Evolutionary conservation across 805 yeast genomes (phyloP).

Genomic region (Candida lessepsii): DNA sequence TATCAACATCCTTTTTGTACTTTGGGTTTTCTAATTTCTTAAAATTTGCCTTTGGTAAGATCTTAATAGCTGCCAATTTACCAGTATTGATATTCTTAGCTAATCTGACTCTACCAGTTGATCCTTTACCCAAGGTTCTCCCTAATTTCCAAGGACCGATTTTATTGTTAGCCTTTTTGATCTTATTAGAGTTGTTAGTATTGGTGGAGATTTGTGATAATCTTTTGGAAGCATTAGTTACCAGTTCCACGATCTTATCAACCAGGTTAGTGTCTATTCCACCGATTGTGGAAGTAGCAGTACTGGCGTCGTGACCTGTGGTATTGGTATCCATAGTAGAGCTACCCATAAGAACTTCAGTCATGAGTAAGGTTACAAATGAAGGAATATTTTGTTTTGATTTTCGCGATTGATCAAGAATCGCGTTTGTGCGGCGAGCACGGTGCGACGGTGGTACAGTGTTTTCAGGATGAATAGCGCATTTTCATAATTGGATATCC

Average conservation of each 20-base stretch:
- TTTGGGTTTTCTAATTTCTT: conserved; percentile 48
- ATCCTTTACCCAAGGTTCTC: conserved; percentile 92
- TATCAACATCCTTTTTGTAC: conserved; percentile 29
- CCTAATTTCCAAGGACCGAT: conserved; percentile 98
- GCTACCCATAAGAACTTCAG: conserved; percentile 5
- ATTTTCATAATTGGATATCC: too few species aligned
- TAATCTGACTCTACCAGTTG: conserved; percentile 90
- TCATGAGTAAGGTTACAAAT: conserved; percentile 1
- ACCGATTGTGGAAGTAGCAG: neutral
- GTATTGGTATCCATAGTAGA: conserved; percentile 1
- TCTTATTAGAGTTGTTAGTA: conserved; percentile 41
- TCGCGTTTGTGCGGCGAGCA: conserved; percentile 1
- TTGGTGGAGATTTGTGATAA: conserved; percentile 49
- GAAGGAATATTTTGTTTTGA: conserved; percentile 6
- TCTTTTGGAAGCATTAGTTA: conserved; percentile 47
- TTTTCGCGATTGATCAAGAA: conserved; percentile 3
- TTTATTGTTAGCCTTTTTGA: conserved; percentile 47
- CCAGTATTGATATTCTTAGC: conserved; percentile 86
- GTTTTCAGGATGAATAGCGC: neutral
- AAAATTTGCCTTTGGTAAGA: conserved; percentile 83
- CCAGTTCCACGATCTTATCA: conserved; percentile 45
- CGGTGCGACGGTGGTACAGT: neutral
- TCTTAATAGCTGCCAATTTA: conserved; percentile 92
- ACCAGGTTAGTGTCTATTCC: conserved; percentile 14
- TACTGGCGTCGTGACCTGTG: neutral